Evolutionary conservation across 768 basidiomycete species (phyloP), one percentile per base, ranked within the genome.

Genomic region (Kwoniella mangroviensis): DNA sequence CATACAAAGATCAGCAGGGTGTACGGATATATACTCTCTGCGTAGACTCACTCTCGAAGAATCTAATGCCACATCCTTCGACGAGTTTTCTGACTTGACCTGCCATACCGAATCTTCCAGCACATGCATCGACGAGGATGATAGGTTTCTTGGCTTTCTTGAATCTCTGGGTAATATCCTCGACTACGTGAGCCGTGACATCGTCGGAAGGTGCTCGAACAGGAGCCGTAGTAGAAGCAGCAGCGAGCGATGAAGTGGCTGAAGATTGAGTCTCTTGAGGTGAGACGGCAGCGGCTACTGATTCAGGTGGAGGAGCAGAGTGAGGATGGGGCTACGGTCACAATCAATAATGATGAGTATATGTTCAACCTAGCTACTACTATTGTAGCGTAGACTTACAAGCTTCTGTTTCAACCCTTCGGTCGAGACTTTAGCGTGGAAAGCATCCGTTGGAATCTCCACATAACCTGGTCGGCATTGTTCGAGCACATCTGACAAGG

Each of bases 381-480:
- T 6, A 7, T 43, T 43, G 86, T 85, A 21, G 59, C 56, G n/a
- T 42, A 10, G 91, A 85, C 7, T 72, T 52, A 81, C 81, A 19
- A 84, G 73, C 3, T 90, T 89, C 1, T 85, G 87, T 63, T 86
- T 83, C 63, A 97, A 86, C 21, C 88, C 87, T 51, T 87, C 86
- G 5, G 88, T 83, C 0, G 92, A 87, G 19, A 94, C 89, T 78
- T 89, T 88, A 63, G 86, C 84, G 76, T 87, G 86, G 4, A 91
- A 90, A 63, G 96, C 85, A 80, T 98, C 91, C 6, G 90, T 94
- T 0, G 93, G 95, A 12, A 98, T 85, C 43, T 90, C 88, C 51
- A 98, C 83, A 79, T 98, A 98, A 41, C 91, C 92, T 0, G 95
- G 95, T 21, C 92, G 89, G 34, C 90, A 91, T 88, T 92, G 72